These are phyloP conservation scores for Aspergillus homomorphus DNA, from an alignment of 495 filamentous ascomycete genomes.

Conservation along the genomic window DNA sequence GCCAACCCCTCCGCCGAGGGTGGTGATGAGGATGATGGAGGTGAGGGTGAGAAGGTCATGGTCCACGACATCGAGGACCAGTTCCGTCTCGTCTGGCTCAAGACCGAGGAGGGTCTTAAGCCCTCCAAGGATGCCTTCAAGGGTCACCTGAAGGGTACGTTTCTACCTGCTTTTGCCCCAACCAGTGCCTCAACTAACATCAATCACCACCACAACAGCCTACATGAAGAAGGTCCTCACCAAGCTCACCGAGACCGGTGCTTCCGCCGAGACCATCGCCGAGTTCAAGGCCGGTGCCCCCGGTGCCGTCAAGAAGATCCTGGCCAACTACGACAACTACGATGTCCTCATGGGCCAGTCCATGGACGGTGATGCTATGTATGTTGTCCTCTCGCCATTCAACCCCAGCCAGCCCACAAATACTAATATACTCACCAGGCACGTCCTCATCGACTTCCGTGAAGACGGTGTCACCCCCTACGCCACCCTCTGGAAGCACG, in stretches of 20 bases:
- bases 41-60: slow-evolving; percentile 48
- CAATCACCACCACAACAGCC: slow-evolving; percentile 50
- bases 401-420: slow-evolving; percentile 1
- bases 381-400: slow-evolving; percentile 23
- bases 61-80: slow-evolving; percentile 95
- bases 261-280: slow-evolving; percentile 61
- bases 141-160: slow-evolving; percentile 74
- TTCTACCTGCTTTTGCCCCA: not conserved
- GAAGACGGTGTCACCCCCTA: slow-evolving; percentile 92
- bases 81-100: slow-evolving; percentile 78
- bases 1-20: slow-evolving; percentile 97
- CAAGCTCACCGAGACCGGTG: slow-evolving; percentile 59
- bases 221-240: slow-evolving; percentile 89
- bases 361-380: slow-evolving; percentile 93
- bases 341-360: slow-evolving; percentile 90
- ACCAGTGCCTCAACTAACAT: not conserved
- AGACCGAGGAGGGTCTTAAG: slow-evolving; percentile 58
- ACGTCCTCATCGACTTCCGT: slow-evolving; percentile 94
- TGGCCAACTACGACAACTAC: slow-evolving; percentile 85
- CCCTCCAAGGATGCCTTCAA: slow-evolving; percentile 75
- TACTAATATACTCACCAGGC: slow-evolving; percentile 50
- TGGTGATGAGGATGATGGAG: slow-evolving; percentile 70
- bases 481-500: slow-evolving; percentile 93
- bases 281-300: slow-evolving; percentile 73
- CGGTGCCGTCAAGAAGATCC: slow-evolving; percentile 72